Conservation (phyloP, 2,329 filamentous ascomycete species). For the Hortaea sp. region DNA sequence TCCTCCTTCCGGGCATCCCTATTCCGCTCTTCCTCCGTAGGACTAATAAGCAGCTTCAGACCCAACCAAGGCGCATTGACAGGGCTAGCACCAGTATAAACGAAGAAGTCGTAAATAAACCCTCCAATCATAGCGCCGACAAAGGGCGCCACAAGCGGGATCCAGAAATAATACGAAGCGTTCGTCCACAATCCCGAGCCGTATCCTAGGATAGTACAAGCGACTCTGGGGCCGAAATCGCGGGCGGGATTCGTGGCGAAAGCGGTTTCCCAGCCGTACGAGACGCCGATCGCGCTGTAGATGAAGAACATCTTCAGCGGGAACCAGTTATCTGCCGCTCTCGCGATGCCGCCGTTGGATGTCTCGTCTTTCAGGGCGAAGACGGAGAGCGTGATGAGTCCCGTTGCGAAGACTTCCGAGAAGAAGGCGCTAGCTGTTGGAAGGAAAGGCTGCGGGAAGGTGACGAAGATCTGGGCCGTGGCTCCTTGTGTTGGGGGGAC, state of each 20-base stretch:
- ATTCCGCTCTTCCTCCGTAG: constrained; percentile 1
- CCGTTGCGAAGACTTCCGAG: constrained; percentile 57
- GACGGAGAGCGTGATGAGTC: constrained; percentile 59
- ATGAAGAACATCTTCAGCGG: constrained; percentile 55
- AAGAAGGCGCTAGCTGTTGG: constrained; percentile 59
- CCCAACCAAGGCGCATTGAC: constrained; percentile 49
- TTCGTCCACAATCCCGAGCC: constrained; percentile 52
- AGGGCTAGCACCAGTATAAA: constrained; percentile 52
- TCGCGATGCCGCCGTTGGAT: constrained; percentile 25
- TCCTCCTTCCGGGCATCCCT: background rate
- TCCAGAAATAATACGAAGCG: constrained; percentile 51
- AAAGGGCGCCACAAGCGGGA: constrained; percentile 54
- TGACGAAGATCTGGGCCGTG: constrained; percentile 59
- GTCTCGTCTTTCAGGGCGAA: constrained; percentile 53
- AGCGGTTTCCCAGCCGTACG: constrained; percentile 60
- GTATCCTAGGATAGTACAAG: constrained; percentile 59
- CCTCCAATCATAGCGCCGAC: constrained; percentile 53
- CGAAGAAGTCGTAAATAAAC: constrained; percentile 56
- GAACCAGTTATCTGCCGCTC: constrained; percentile 34
- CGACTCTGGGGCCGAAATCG: constrained; percentile 61
- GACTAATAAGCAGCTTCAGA: constrained; percentile 4
- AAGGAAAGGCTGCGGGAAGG: constrained; percentile 55
- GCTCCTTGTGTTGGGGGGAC: constrained; percentile 48
- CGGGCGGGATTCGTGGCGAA: constrained; percentile 59
- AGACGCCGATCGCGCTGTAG: constrained; percentile 57